These are phyloP conservation scores for Apiospora kogelbergensis DNA, from an alignment of 2,329 filamentous ascomycete genomes.

Conservation along the genomic window DNA sequence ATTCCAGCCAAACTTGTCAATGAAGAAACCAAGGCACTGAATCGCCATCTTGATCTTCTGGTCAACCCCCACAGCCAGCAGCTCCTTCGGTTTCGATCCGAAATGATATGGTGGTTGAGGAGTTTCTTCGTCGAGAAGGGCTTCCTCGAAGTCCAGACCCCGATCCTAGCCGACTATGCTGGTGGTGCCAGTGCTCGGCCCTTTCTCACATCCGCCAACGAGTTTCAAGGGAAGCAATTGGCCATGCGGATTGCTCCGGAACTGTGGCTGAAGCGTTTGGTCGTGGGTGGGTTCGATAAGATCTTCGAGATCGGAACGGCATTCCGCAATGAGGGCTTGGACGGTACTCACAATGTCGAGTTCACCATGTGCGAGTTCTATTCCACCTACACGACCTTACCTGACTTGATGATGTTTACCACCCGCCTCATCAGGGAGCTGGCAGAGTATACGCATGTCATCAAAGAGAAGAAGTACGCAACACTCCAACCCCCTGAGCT, in stretches of 20 bases:
- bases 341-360: slow-evolving; percentile 92
- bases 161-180: slow-evolving; percentile 77
- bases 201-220: slow-evolving; percentile 77
- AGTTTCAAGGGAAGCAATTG: slow-evolving; percentile 70
- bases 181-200: slow-evolving; percentile 87
- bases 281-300: slow-evolving; percentile 83
- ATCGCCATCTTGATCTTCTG: slow-evolving; percentile 84
- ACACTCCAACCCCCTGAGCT: slow-evolving; percentile 50
- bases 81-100: slow-evolving; percentile 70
- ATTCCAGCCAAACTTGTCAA: slow-evolving; percentile 71
- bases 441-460: slow-evolving; percentile 47
- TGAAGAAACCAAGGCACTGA: slow-evolving; percentile 69
- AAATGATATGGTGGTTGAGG: slow-evolving; percentile 72
- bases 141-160: slow-evolving; percentile 89
- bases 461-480: slow-evolving; percentile 37
- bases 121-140: slow-evolving; percentile 68
- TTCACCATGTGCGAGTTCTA: slow-evolving; percentile 99
- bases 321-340: slow-evolving; percentile 92
- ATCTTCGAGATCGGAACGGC: slow-evolving; percentile 92
- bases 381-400: slow-evolving; percentile 75
- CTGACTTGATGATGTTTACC: slow-evolving; percentile 73
- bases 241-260: slow-evolving; percentile 89
- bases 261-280: slow-evolving; percentile 88
- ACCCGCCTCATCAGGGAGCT: slow-evolving; percentile 67
- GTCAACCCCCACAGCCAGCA: slow-evolving; percentile 69